A percentile compares a stretch with the other conserved stretches of the same genome.
These are phyloP conservation scores for Platismatia glauca DNA, from an alignment of 495 filamentous ascomycete species.

Conservation along the genomic window DNA sequence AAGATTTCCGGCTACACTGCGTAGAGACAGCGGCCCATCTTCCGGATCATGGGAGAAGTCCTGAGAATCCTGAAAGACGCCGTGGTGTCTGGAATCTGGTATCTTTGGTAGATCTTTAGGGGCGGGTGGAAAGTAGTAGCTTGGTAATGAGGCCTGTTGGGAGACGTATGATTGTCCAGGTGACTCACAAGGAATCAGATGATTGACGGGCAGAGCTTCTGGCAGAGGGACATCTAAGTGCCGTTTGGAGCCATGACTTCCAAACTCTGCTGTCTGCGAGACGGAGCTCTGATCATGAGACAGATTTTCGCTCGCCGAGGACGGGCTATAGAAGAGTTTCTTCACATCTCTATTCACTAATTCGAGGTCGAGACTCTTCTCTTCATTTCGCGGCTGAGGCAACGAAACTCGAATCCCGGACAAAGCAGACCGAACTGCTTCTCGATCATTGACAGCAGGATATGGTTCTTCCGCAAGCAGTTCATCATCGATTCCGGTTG, in stretches of 20 bases:
- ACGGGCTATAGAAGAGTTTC: neutral
- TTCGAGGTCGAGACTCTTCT: neutral
- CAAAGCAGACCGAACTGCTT: neutral
- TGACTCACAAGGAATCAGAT: constrained; percentile 2
- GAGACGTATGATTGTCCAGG: neutral
- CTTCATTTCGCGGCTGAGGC: neutral
- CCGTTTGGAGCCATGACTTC: neutral
- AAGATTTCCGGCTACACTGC: constrained; percentile 28
- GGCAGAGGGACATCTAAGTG: neutral
- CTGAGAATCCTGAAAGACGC: neutral
- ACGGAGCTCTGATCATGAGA: neutral
- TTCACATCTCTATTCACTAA: too few species aligned
- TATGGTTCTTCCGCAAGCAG: neutral
- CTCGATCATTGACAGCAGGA: neutral
- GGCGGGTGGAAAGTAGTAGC: neutral
- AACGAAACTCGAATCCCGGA: neutral
- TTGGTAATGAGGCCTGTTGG: neutral
- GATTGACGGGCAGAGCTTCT: constrained; percentile 3
- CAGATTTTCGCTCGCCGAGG: neutral
- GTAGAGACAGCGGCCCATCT: constrained; percentile 15
- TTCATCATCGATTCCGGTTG: constrained; percentile 1
- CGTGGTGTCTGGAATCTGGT: neutral
- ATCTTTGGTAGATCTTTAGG: neutral
- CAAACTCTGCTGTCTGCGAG: neutral
- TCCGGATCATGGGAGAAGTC: neutral